phyloP scores from a whole-genome alignment of 176 grass and related monocot genomes.

The Hsuehochloa calcarea region DNA sequence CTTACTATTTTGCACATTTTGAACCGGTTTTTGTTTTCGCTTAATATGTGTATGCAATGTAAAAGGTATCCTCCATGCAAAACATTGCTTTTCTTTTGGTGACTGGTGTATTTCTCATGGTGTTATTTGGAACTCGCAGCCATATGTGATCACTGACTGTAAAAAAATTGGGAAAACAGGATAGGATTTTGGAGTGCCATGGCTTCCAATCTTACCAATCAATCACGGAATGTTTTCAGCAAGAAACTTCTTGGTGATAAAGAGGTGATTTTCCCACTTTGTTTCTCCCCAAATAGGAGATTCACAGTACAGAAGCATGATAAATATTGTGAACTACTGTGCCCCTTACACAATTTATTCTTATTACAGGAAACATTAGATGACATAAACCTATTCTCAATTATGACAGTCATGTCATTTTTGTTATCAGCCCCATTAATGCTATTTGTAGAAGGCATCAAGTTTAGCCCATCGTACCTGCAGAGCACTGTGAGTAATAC shows the following conservation, averaged over 20 bases:
- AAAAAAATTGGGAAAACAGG: slow-evolving; percentile 44
- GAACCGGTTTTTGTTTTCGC: background rate
- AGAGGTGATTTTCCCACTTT: slow-evolving; percentile 44
- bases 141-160: background rate
- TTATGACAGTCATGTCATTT: slow-evolving; percentile 93
- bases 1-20: background rate
- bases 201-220: slow-evolving; percentile 87
- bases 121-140: background rate
- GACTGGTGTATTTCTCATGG: background rate
- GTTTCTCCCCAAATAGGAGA: background rate
- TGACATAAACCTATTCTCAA: slow-evolving; percentile 91
- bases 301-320: background rate
- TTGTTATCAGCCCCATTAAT: slow-evolving; percentile 65
- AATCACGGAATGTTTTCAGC: slow-evolving; percentile 90
- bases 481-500: slow-evolving; percentile 63
- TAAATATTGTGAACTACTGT: background rate
- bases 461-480: slow-evolving; percentile 73
- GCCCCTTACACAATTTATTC: background rate
- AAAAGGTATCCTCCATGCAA: background rate
- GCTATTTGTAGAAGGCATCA: slow-evolving; percentile 72
- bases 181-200: slow-evolving; percentile 94
- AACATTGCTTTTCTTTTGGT: background rate
- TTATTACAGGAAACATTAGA: slow-evolving; percentile 66
- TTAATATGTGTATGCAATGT: background rate
- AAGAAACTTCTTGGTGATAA: slow-evolving; percentile 83